Conservation (phyloP, 257 asterid genomes). For the Gynochthodes officinalis region DNA sequence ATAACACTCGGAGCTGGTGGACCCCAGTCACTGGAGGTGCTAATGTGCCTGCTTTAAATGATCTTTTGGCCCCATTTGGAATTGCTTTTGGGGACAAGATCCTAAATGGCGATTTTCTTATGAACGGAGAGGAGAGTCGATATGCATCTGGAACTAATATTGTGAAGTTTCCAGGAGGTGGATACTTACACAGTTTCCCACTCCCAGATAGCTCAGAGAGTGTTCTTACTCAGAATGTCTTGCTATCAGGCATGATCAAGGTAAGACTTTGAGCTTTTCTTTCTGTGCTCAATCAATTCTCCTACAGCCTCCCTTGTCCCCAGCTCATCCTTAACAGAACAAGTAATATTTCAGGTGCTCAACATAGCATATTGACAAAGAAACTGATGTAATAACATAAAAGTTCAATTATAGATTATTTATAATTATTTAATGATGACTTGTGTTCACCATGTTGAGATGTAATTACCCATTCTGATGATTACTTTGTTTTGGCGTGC, state of each 20-base stretch:
- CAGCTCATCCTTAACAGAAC: not conserved
- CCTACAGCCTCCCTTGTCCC: not conserved
- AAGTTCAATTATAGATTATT: not conserved
- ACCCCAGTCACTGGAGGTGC: slow-evolving; percentile 98
- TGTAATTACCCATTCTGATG: not conserved
- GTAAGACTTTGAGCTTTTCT: slow-evolving; percentile 38
- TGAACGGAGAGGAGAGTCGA: slow-evolving; percentile 88
- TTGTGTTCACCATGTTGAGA: not conserved
- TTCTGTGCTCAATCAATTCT: slow-evolving; percentile 2
- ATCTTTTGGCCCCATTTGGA: slow-evolving; percentile 91
- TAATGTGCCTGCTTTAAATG: slow-evolving; percentile 90
- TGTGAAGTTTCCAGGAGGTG: slow-evolving; percentile 86
- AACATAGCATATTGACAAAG: not conserved
- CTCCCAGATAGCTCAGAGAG: slow-evolving; percentile 96
- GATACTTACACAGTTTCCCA: slow-evolving; percentile 94
- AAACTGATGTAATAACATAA: not conserved
- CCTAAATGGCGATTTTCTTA: slow-evolving; percentile 87
- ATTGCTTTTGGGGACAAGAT: slow-evolving; percentile 96
- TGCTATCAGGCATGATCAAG: slow-evolving; percentile 82
- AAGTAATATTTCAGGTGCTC: not conserved
- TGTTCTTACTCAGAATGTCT: slow-evolving; percentile 86
- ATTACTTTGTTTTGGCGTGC: not conserved
- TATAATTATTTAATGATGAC: not conserved
- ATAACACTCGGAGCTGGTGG: slow-evolving; percentile 99
- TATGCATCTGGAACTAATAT: slow-evolving; percentile 97